Evolutionary conservation across 2,329 filamentous ascomycete genomes (phyloP).

Genomic region (Alternaria infectoria): DNA sequence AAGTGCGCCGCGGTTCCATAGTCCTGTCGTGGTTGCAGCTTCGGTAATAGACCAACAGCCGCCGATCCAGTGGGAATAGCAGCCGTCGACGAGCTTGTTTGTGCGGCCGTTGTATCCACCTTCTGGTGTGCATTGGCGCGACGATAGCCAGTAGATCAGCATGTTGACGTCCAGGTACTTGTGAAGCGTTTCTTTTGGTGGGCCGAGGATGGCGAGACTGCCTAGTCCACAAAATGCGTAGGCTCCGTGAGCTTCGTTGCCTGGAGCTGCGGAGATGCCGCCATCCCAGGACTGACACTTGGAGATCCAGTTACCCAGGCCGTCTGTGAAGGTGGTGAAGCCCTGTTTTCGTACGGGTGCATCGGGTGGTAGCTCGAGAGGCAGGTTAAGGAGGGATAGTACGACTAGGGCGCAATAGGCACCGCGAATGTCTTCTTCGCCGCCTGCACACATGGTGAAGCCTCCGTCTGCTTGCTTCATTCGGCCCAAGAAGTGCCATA

Average conservation of each 20-base stretch:
- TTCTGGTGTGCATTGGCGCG: slow-evolving; percentile 87
- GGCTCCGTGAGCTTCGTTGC: slow-evolving; percentile 91
- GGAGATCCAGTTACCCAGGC: slow-evolving; percentile 79
- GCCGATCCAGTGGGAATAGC: slow-evolving; percentile 98
- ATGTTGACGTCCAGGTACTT: slow-evolving; percentile 78
- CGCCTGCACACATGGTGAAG: slow-evolving; percentile 85
- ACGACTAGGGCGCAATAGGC: slow-evolving; percentile 91
- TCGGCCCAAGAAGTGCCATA: slow-evolving; percentile 89
- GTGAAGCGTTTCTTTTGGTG: slow-evolving; percentile 75
- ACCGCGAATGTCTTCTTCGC: slow-evolving; percentile 91
- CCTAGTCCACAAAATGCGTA: slow-evolving; percentile 95
- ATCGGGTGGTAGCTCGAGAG: slow-evolving; percentile 76
- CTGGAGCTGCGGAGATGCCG: slow-evolving; percentile 84
- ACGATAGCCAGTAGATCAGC: slow-evolving; percentile 85
- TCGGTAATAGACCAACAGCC: slow-evolving; percentile 93
- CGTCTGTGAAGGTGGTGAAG: slow-evolving; percentile 70
- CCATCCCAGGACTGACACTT: slow-evolving; percentile 96
- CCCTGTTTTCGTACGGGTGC: slow-evolving; percentile 71
- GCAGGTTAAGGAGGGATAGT: slow-evolving; percentile 81
- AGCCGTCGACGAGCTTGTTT: slow-evolving; percentile 97
- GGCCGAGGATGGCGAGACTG: slow-evolving; percentile 83
- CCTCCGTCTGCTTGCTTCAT: slow-evolving; percentile 88
- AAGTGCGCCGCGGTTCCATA: slow-evolving; percentile 84
- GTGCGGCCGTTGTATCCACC: slow-evolving; percentile 92
- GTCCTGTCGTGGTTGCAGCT: slow-evolving; percentile 63